phyloP scores from a whole-genome alignment of 2,329 filamentous ascomycete genomes.

The Fusarium kyushuense region DNA sequence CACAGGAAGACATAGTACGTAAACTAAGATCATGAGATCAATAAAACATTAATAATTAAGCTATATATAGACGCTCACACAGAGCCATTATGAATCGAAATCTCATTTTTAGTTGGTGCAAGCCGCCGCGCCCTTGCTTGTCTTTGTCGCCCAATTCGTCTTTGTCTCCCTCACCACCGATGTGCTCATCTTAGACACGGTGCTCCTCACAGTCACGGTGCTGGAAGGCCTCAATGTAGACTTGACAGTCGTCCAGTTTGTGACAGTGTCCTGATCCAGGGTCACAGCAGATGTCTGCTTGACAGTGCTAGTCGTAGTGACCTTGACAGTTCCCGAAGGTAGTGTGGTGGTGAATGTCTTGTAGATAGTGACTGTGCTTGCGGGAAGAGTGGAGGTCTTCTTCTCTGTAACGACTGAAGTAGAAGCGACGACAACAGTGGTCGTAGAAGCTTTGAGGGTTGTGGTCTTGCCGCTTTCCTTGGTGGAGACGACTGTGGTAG shows the following conservation, averaged over 20 bases:
- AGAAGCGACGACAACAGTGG: conserved; percentile 26
- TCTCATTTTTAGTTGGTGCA: conserved; percentile 7
- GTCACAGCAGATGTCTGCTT: conserved; percentile 29
- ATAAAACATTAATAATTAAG: too few species aligned
- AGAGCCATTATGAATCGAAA: conserved; percentile 8
- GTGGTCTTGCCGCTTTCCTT: conserved; percentile 40
- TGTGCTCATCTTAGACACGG: conserved; percentile 32
- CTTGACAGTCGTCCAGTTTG: conserved; percentile 42
- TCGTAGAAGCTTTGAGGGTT: conserved; percentile 39
- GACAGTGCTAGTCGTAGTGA: conserved; percentile 25
- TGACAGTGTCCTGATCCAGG: conserved; percentile 16
- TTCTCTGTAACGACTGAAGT: conserved; percentile 32
- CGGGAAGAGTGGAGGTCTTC: conserved; percentile 38
- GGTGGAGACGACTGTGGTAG: conserved; percentile 31
- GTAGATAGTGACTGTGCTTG: conserved; percentile 32
- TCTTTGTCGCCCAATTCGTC: conserved; percentile 30
- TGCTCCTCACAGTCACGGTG: conserved; percentile 29
- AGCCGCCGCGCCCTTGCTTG: conserved; percentile 34
- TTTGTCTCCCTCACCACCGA: conserved; percentile 31
- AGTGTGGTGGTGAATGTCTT: conserved; percentile 26
- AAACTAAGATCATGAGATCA: too few species aligned
- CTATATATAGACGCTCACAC: neutral
- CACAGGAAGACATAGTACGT: too few species aligned
- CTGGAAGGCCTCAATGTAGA: conserved; percentile 42
- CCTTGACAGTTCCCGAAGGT: conserved; percentile 24